Evolutionary conservation across 73 alveolate genomes (phyloP), one percentile per base, ranked within the genome.

Genomic region (Paraurostyla sp.): DNA sequence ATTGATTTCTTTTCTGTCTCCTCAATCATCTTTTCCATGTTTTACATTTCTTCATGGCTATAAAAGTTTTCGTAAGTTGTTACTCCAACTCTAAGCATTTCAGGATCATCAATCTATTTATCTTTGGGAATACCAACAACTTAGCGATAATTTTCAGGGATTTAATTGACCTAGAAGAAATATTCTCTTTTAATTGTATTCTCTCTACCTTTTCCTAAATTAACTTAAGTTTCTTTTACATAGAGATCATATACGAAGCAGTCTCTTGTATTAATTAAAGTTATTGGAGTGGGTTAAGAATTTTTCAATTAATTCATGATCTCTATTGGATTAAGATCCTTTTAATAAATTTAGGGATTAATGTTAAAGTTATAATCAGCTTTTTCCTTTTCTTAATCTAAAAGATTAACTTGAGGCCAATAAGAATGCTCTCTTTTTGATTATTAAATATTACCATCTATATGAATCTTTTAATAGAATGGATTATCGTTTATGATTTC

Each of bases 201-300:
- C 22, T 58, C 56, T 11, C 89, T 59, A 32, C 80, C 48, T 15
- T 57, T 90, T 25, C 76, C 83, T 35, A 57, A 38, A 1, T 71
- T 41, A 46, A 91, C 81, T 41, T 40, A 33, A 36, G 96, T 56
- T 7, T 59, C 71, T 38, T 83, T 90, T 16, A 56, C 91, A 63
- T 59, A 40, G n/a, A 95, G 85, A 59, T 95, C 97, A 71, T 87
- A 95, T 1, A 95, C 97, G 75, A 93, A 95, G 38, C 96, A 91
- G 78, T 95, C 99, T 65, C 99, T 80, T 0, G 99, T 94, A 29
- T 95, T 88, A 32, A 95, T 92, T 0, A 89, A 71, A 51, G 94
- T 94, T 16, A 95, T 63, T 9, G 97, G 97, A 50, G 75, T 82
- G 16, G 96, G 92, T 7, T 81, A 54, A 80, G 75, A 71, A 33